Evolutionary conservation across 1,284 basidiomycete genomes (phyloP).

Genomic region (Uromyces viciae-fabae): DNA sequence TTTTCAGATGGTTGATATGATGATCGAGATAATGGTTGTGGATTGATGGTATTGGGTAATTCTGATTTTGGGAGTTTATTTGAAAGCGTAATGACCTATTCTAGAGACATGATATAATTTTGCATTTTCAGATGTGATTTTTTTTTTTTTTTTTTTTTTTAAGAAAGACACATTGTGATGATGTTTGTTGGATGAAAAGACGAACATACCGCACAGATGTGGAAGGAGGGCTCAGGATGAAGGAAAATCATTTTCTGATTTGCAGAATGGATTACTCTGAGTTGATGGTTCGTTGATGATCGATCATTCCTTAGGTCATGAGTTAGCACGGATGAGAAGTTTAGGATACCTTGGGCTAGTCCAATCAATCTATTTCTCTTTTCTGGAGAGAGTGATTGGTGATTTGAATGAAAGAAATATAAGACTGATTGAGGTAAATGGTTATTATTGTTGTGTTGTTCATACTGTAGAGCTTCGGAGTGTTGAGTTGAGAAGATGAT

Average conservation of each 20-base stretch:
- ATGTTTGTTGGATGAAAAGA: too few species aligned
- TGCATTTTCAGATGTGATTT: not conserved
- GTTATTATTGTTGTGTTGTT: not conserved
- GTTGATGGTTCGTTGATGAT: not conserved
- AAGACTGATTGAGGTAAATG: not conserved
- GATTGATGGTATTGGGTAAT: constrained; percentile 8
- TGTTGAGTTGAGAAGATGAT: not conserved
- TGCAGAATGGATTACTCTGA: constrained; percentile 21
- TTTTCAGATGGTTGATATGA: constrained; percentile 28
- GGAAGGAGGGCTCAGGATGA: constrained; percentile 28
- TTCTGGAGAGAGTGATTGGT: not conserved
- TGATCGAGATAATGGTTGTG: not conserved
- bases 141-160: not conserved
- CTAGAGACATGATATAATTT: constrained; percentile 6
- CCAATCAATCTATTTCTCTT: constrained; percentile 31
- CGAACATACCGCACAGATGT: constrained; percentile 37
- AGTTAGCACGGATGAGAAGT: constrained; percentile 30
- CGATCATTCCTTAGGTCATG: constrained; percentile 33
- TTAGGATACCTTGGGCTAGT: constrained; percentile 29
- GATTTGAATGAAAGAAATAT: constrained; percentile 22
- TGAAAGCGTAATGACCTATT: constrained; percentile 36
- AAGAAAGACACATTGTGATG: not conserved
- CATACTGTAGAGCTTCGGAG: too few species aligned
- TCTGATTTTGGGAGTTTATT: not conserved
- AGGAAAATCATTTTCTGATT: constrained; percentile 33